Conservation (phyloP, 2,329 filamentous ascomycete species). For the Beauveria bassiana region DNA sequence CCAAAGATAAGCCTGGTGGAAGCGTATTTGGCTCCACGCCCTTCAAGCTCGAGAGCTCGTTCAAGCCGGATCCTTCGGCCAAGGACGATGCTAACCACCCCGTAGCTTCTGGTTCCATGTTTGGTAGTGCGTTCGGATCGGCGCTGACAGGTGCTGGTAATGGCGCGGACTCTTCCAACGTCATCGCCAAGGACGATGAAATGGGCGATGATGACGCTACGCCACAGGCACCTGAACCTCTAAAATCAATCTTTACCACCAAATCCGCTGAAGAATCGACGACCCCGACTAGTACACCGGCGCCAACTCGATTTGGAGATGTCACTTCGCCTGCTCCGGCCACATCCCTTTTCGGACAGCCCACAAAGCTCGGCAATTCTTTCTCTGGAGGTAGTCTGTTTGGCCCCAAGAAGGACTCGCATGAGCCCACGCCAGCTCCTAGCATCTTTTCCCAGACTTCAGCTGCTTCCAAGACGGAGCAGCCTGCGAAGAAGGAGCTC, state of each 20-base stretch:
- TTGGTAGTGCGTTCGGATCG: slow-evolving; percentile 54
- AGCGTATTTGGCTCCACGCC: slow-evolving; percentile 41
- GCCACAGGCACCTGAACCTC: slow-evolving; percentile 10
- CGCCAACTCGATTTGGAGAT: slow-evolving; percentile 38
- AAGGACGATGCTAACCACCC: slow-evolving; percentile 52
- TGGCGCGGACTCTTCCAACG: slow-evolving; percentile 26
- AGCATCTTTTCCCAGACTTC: slow-evolving; percentile 19
- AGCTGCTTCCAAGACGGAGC: slow-evolving; percentile 21
- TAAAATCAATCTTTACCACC: slow-evolving; percentile 23
- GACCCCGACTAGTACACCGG: slow-evolving; percentile 46
- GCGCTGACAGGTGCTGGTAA: slow-evolving; percentile 43
- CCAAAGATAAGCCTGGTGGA: slow-evolving; percentile 23
- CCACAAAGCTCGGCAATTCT: slow-evolving; percentile 19
- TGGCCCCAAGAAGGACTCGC: slow-evolving; percentile 19
- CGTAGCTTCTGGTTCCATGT: slow-evolving; percentile 38
- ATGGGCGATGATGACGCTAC: slow-evolving; percentile 37
- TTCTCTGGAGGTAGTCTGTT: slow-evolving; percentile 20
- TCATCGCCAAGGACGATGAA: slow-evolving; percentile 40
- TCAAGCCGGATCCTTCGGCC: slow-evolving; percentile 54
- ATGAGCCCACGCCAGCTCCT: slow-evolving; percentile 19
- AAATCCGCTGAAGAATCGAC: slow-evolving; percentile 23
- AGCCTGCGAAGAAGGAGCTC: slow-evolving; percentile 29
- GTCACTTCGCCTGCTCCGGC: slow-evolving; percentile 26
- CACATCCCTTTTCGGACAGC: slow-evolving; percentile 28
- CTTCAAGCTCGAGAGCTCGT: slow-evolving; percentile 62